Evolutionary conservation across 805 yeast species (phyloP), one percentile per base, ranked within the genome.

Genomic region (Wickerhamiella shivajii): DNA sequence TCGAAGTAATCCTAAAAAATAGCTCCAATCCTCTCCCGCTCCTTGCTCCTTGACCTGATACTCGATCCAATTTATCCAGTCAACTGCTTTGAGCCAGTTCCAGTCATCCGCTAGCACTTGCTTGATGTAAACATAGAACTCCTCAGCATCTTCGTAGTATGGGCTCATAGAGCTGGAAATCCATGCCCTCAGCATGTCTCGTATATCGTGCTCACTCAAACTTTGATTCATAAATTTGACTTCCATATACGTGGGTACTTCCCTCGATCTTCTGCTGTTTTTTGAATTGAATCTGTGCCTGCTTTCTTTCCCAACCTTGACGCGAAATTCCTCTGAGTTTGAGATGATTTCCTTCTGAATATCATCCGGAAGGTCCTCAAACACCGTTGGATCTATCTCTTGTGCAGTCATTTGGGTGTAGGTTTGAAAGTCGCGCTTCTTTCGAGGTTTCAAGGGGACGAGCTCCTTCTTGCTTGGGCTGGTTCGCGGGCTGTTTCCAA

Each of bases 331-430:
- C 19, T 39, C 45, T 15, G 38, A 43, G 23, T 39, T 24, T n/a
- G 13, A 19, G 18, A 44, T 20, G 9, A 84, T 47, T 44, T 84
- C 95, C 1, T 53, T 43, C 43, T 71, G 71, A 4, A 84, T 69
- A 16, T 74, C 77, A 2, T 52, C 44, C 0, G 95, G 95, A 6
- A 84, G 53, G 29, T 64, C 67, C 9, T 65, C 59, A 45, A 80
- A 69, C 2, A 77, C 79, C 2, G 65, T 69, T 65, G 72, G 61
- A 45, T 81, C 83, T 22, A 76, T 61, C n/a, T 66, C 27, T 14
- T 12, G 17, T 2, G 13, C 45, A 5, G 54, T 23, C 12, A 46
- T 36, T 24, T 32, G 50, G 34, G 44, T 41, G 42, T 36, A 34
- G 3, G 38, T 44, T 34, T 25, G 29, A 20, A n/a, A 40, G 13